phyloP scores from a whole-genome alignment of 495 filamentous ascomycete species.

The Penicillium arizonense region DNA sequence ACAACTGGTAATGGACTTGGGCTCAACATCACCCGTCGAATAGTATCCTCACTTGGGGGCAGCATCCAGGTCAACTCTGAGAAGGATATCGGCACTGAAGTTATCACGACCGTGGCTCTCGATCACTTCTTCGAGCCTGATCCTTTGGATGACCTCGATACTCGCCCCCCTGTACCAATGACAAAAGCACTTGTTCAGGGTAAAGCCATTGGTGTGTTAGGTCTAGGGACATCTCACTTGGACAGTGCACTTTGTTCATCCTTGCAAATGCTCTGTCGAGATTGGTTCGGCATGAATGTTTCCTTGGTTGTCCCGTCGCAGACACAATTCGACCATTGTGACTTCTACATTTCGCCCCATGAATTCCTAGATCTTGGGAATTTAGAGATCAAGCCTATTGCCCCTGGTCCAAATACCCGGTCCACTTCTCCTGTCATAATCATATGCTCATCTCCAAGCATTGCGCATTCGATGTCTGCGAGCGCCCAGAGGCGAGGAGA shows the following conservation, averaged over 20 bases:
- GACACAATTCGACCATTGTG: conserved; percentile 2
- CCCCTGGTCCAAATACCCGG: background rate
- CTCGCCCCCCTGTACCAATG: background rate
- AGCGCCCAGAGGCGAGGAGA: background rate
- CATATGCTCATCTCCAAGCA: conserved; percentile 6
- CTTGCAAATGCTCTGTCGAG: conserved; percentile 11
- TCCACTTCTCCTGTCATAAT: background rate
- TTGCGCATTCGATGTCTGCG: conserved; percentile 6
- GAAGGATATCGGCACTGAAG: conserved; percentile 45
- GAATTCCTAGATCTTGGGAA: conserved; percentile 3
- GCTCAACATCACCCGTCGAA: conserved; percentile 60
- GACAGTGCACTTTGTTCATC: conserved; percentile 8
- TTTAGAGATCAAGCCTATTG: background rate
- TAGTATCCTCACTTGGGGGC: conserved; percentile 55
- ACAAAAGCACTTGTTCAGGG: background rate
- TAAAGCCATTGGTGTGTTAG: conserved; percentile 13
- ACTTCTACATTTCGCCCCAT: conserved; percentile 10
- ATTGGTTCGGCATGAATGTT: conserved; percentile 13
- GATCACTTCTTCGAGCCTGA: conserved; percentile 1
- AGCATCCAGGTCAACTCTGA: conserved; percentile 13
- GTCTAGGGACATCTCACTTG: conserved; percentile 1
- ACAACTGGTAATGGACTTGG: conserved; percentile 63
- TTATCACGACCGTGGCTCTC: conserved; percentile 43
- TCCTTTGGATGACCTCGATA: background rate
- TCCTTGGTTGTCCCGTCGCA: conserved; percentile 1